Evolutionary conservation across 225 moss, liverwort and hornwort species (phyloP).

Genomic region (Marchantia polymorpha): DNA sequence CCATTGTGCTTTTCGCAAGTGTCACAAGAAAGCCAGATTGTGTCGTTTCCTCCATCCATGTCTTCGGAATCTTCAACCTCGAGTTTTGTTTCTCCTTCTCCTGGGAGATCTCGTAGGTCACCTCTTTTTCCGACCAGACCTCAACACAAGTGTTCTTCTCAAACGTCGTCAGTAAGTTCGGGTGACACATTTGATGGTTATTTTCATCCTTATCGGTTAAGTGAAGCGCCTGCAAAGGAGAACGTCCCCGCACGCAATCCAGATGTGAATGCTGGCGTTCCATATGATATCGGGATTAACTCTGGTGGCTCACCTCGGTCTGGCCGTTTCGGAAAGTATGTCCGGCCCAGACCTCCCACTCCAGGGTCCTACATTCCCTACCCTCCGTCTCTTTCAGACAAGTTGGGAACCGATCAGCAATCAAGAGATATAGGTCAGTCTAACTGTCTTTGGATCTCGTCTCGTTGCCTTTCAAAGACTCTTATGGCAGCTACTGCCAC

Average conservation of each 20-base stretch:
- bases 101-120: slow-evolving; percentile 28
- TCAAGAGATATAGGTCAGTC: slow-evolving; percentile 35
- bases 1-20: slow-evolving; percentile 17
- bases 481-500: neutral
- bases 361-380: slow-evolving; percentile 20
- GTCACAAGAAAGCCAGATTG: slow-evolving; percentile 23
- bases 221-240: slow-evolving; percentile 36
- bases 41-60: slow-evolving; percentile 33
- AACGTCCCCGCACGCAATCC: slow-evolving; percentile 37
- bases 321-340: slow-evolving; percentile 32
- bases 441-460: slow-evolving; percentile 11
- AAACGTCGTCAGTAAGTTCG: slow-evolving; percentile 8
- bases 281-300: slow-evolving; percentile 22
- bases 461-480: neutral
- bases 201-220: slow-evolving; percentile 24
- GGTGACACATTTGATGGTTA: slow-evolving; percentile 20
- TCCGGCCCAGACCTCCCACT: slow-evolving; percentile 22
- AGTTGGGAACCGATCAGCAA: slow-evolving; percentile 37
- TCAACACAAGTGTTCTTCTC: slow-evolving; percentile 11
- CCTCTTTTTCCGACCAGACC: slow-evolving; percentile 33
- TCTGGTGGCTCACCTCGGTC: slow-evolving; percentile 14
- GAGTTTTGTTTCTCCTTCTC: slow-evolving; percentile 9
- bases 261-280: slow-evolving; percentile 32
- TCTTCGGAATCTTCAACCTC: slow-evolving; percentile 26
- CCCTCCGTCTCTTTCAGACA: slow-evolving; percentile 27